Evolutionary conservation across 1,139 yeast species (phyloP).

Genomic region (Taphrina wiesneri): DNA sequence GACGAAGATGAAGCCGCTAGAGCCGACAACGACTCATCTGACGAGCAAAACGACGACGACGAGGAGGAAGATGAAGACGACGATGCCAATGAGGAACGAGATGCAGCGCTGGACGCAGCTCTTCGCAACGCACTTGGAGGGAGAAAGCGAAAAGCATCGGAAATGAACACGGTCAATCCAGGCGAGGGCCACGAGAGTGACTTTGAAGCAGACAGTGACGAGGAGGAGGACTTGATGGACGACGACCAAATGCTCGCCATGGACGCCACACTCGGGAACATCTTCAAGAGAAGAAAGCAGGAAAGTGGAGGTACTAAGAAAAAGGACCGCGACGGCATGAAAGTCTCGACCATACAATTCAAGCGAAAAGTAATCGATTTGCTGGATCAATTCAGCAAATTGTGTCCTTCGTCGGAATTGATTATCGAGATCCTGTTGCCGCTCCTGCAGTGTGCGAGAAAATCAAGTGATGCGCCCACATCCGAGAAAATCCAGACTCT

Average conservation of each 20-base stretch:
- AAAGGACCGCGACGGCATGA: slow-evolving; percentile 46
- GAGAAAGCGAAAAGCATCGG: slow-evolving; percentile 31
- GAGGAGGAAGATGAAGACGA: slow-evolving; percentile 30
- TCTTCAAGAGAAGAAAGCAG: slow-evolving; percentile 59
- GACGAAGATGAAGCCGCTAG: slow-evolving; percentile 32
- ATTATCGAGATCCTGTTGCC: slow-evolving; percentile 58
- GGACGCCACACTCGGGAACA: slow-evolving; percentile 78
- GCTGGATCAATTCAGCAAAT: slow-evolving; percentile 61
- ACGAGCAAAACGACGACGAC: background rate
- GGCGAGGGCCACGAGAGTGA: slow-evolving; percentile 42
- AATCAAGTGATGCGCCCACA: slow-evolving; percentile 67
- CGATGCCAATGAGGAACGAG: slow-evolving; percentile 51
- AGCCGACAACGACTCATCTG: background rate
- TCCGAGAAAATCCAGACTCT: slow-evolving; percentile 76
- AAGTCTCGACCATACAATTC: slow-evolving; percentile 72
- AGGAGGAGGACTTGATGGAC: slow-evolving; percentile 78
- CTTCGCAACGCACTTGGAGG: slow-evolving; percentile 73
- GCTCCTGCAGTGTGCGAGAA: slow-evolving; percentile 59
- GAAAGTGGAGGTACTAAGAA: slow-evolving; percentile 41
- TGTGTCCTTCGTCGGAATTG: slow-evolving; percentile 51
- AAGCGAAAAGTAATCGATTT: slow-evolving; percentile 77
- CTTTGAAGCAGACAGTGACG: slow-evolving; percentile 47
- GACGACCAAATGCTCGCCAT: slow-evolving; percentile 97
- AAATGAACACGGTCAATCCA: background rate
- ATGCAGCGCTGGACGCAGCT: slow-evolving; percentile 66